Evolutionary conservation across 2,329 filamentous ascomycete species (phyloP), one percentile per base, ranked within the genome.

Genomic region (Teratosphaeria epicoccoides): DNA sequence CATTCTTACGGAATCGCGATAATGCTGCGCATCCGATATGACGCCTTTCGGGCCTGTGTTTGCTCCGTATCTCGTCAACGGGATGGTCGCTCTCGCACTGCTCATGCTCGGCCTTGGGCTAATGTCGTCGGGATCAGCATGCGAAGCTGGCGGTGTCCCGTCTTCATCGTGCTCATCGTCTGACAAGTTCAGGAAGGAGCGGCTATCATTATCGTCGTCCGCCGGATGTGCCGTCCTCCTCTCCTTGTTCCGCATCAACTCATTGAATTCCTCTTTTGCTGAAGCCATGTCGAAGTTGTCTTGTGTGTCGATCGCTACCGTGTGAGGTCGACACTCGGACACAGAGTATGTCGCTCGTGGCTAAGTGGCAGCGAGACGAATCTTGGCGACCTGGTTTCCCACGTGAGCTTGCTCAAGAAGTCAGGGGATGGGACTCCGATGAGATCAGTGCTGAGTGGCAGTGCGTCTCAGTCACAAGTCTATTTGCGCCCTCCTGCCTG

Each of bases 31-130:
- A 66, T 93, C 87, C 61, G 87, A 85, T 63, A 93, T 91, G 68
- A 93, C 87, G 56, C 87, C 87, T 73, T 91, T 91, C 59, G 89
- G 87, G 46, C 87, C 87, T 2, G 87, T 91, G 59, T 86, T 83
- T 58, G 81, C 79, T 52, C 84, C 83, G 49, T 74, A 80, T 66
- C 87, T 68, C 55, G 86, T 79, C 63, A 76, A 78, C 62, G 87
- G 69, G 66, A 76, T 71, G 60, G 71, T 72, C 67, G 56, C 58
- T 49, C 64, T 57, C 17, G 56, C 54, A n/a, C 51, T 57, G 57
- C 61, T 82, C 62, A 83, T 64, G 57, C 64, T 60, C 48, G 68
- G 63, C 24, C 70, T 54, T 48, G 62, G 55, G 24, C 49, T 49
- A 33, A 54, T 49, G 9, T 55, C 54, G 51, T 59, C 55, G 24